Evolutionary conservation across 257 asterid species (phyloP).

Genomic region (Jacaranda mimosifolia): DNA sequence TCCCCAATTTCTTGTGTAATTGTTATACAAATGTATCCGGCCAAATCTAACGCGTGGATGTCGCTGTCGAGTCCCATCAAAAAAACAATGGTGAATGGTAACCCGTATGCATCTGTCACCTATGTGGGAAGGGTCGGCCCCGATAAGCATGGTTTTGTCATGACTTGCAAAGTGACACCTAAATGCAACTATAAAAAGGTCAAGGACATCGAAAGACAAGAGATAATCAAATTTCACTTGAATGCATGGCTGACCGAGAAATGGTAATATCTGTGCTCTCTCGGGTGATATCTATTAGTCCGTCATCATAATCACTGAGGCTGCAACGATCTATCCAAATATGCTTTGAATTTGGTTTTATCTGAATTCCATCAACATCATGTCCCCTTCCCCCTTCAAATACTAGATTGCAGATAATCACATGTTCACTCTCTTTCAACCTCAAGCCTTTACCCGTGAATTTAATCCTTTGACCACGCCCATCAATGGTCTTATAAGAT

Average conservation of each 20-base stretch:
- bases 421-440: conserved; percentile 83
- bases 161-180: conserved; percentile 85
- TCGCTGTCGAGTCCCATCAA: conserved; percentile 87
- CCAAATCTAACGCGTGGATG: conserved; percentile 97
- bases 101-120: conserved; percentile 88
- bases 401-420: conserved; percentile 81
- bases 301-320: conserved; percentile 91
- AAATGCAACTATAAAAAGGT: conserved; percentile 27
- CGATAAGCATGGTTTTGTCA: conserved; percentile 94
- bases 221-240: background rate
- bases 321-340: conserved; percentile 96
- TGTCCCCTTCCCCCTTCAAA: conserved; percentile 94
- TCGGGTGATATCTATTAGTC: conserved; percentile 85
- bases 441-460: conserved; percentile 88
- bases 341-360: conserved; percentile 88
- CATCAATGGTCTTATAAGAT: conserved; percentile 87
- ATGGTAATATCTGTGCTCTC: conserved; percentile 91
- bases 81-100: conserved; percentile 96
- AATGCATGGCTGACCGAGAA: conserved; percentile 64
- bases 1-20: conserved; percentile 91
- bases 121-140: conserved; percentile 85
- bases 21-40: conserved; percentile 86
- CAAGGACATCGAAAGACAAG: conserved; percentile 19
- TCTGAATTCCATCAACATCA: conserved; percentile 93
- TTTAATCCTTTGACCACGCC: conserved; percentile 86